phyloP scores from a whole-genome alignment of 495 filamentous ascomycete species.

The Trichoderma asperelloides region DNA sequence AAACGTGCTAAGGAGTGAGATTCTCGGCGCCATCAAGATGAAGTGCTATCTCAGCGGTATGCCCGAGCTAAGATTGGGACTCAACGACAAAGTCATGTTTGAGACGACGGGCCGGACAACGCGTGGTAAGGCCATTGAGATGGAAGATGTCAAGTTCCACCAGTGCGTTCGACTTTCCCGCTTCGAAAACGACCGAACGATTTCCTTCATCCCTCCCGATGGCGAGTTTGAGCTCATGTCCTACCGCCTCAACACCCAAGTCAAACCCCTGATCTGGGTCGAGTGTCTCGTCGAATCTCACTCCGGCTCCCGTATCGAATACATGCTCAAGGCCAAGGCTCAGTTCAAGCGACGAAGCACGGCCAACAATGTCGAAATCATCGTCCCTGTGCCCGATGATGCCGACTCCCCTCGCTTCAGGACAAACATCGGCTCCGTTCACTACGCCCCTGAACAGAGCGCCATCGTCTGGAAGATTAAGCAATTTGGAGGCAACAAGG shows the following conservation, averaged over 20 bases:
- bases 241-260: conserved; percentile 96
- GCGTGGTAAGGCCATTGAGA: conserved; percentile 94
- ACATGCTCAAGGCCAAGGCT: conserved; percentile 96
- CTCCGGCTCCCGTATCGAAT: conserved; percentile 89
- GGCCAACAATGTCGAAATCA: conserved; percentile 98
- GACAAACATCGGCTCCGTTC: conserved; percentile 95
- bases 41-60: conserved; percentile 99
- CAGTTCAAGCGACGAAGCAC: conserved; percentile 98
- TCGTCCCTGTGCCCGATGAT: conserved; percentile 94
- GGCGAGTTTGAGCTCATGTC: conserved; percentile 99
- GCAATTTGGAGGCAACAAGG: conserved; percentile 96
- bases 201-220: conserved; percentile 97
- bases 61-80: conserved; percentile 87
- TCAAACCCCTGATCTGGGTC: conserved; percentile 98
- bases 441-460: conserved; percentile 95
- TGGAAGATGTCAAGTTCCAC: conserved; percentile 99
- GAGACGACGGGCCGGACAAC: conserved; percentile 94
- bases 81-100: conserved; percentile 99
- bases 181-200: conserved; percentile 98
- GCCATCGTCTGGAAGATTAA: conserved; percentile 99
- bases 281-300: conserved; percentile 96
- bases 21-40: conserved; percentile 97
- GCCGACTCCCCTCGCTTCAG: conserved; percentile 94
- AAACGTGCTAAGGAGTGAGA: conserved; percentile 94
- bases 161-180: conserved; percentile 92